Evolutionary conservation across 2,329 filamentous ascomycete species (phyloP).

Genomic region (Scortechinia acanthostroma): DNA sequence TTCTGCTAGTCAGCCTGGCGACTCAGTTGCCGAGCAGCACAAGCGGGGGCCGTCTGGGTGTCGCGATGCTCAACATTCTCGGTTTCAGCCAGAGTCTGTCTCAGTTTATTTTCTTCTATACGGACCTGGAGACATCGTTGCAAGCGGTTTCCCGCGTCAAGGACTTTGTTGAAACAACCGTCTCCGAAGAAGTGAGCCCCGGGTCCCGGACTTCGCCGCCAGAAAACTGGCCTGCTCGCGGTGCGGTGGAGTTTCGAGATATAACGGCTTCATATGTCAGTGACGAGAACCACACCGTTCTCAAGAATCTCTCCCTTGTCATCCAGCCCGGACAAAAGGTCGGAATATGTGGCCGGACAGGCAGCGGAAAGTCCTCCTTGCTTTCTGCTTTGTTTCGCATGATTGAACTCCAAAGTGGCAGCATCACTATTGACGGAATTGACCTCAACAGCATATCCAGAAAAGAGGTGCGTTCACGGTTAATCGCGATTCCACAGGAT

Average conservation of each 20-base stretch:
- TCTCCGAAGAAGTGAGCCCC: too few species aligned
- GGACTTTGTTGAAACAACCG: too few species aligned
- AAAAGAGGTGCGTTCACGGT: constrained; percentile 66
- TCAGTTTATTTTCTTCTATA: constrained; percentile 22
- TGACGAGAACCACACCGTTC: constrained; percentile 30
- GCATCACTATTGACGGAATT: constrained; percentile 58
- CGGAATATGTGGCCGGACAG: constrained; percentile 74
- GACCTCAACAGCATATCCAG: constrained; percentile 70
- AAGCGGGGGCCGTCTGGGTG: constrained; percentile 17
- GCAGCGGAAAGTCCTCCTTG: constrained; percentile 77
- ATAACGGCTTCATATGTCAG: background rate
- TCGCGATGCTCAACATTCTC: constrained; percentile 15
- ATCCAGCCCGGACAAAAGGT: constrained; percentile 72
- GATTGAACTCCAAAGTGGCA: constrained; percentile 55
- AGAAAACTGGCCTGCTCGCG: background rate
- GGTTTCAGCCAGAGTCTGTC: constrained; percentile 17
- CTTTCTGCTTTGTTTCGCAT: constrained; percentile 78
- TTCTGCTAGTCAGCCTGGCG: constrained; percentile 30
- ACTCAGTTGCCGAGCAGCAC: constrained; percentile 15
- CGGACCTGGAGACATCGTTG: constrained; percentile 22
- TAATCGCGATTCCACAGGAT: constrained; percentile 80
- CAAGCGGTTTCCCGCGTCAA: constrained; percentile 23
- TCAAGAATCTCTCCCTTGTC: constrained; percentile 66
- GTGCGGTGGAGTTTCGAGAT: background rate
- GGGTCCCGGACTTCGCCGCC: too few species aligned